These are phyloP conservation scores for Suillus fuscotomentosus DNA, from an alignment of 768 basidiomycete species.

Conservation along the genomic window DNA sequence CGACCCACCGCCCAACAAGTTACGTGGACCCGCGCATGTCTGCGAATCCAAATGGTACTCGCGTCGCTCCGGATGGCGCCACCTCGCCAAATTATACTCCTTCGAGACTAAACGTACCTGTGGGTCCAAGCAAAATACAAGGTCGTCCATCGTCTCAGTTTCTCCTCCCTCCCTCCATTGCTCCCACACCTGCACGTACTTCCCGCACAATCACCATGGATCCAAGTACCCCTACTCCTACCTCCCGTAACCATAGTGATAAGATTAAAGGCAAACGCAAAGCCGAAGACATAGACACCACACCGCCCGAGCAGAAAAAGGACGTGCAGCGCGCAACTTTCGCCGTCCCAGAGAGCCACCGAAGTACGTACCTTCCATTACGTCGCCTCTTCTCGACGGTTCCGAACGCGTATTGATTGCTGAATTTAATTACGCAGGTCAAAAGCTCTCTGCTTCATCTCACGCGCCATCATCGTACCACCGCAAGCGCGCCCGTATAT, in stretches of 20 bases:
- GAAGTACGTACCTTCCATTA: conserved; percentile 47
- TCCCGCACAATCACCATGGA: conserved; percentile 14
- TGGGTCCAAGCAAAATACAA: conserved; percentile 8
- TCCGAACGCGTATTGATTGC: conserved; percentile 24
- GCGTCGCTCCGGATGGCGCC: conserved; percentile 13
- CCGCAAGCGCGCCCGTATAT: conserved; percentile 65
- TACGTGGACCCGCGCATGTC: not conserved
- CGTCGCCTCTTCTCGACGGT: conserved; percentile 13
- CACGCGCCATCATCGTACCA: conserved; percentile 72
- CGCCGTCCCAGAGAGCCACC: conserved; percentile 51
- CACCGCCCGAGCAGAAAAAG: conserved; percentile 62
- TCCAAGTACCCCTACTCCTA: conserved; percentile 35
- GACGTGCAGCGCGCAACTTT: conserved; percentile 57
- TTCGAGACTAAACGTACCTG: conserved; percentile 20
- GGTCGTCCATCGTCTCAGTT: conserved; percentile 8
- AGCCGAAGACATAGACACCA: conserved; percentile 68
- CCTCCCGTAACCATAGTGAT: conserved; percentile 30
- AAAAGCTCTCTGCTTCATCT: conserved; percentile 52
- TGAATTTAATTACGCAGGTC: conserved; percentile 35
- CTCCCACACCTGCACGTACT: conserved; percentile 17
- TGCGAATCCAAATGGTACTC: conserved; percentile 8
- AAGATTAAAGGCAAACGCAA: conserved; percentile 64
- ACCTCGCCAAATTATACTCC: conserved; percentile 14
- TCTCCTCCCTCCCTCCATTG: conserved; percentile 15
- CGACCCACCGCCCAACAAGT: not conserved